Conservation (phyloP, 2,329 filamentous ascomycete species). For the Phyllosticta capitalensis region DNA sequence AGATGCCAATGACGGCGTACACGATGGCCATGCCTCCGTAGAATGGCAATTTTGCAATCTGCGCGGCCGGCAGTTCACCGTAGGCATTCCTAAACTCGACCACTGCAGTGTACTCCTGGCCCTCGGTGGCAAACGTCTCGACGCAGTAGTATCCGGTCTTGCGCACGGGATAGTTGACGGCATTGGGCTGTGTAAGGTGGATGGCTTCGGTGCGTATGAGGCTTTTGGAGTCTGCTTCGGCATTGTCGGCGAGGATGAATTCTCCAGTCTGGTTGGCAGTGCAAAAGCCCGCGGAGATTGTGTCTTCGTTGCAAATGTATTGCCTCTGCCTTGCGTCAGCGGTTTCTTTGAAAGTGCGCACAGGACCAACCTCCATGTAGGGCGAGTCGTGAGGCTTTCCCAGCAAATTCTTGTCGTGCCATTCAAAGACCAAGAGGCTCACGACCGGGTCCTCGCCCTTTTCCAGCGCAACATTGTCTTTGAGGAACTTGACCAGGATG, state of each 20-base stretch:
- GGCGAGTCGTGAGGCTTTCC: conserved; percentile 46
- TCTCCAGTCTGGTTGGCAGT: conserved; percentile 68
- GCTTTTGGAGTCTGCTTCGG: conserved; percentile 59
- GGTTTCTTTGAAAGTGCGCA: background rate
- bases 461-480: conserved; percentile 35
- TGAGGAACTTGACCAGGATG: conserved; percentile 73
- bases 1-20: conserved; percentile 77
- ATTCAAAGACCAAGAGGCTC: conserved; percentile 88
- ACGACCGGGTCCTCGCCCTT: conserved; percentile 56
- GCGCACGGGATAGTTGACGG: conserved; percentile 73
- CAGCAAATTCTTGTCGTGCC: conserved; percentile 73
- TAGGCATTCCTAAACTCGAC: conserved; percentile 94
- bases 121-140: conserved; percentile 61
- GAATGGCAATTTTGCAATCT: conserved; percentile 95
- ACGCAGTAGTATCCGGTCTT: conserved; percentile 97
- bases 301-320: conserved; percentile 67
- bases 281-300: conserved; percentile 61
- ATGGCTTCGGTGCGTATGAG: conserved; percentile 71
- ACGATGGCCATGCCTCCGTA: conserved; percentile 91
- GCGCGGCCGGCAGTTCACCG: conserved; percentile 86
- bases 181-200: conserved; percentile 63
- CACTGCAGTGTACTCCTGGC: conserved; percentile 63
- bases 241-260: conserved; percentile 73
- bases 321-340: conserved; percentile 39
- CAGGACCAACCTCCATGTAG: conserved; percentile 19